Conservation (phyloP, 2,329 filamentous ascomycete species). For the Xylaria polymorpha region DNA sequence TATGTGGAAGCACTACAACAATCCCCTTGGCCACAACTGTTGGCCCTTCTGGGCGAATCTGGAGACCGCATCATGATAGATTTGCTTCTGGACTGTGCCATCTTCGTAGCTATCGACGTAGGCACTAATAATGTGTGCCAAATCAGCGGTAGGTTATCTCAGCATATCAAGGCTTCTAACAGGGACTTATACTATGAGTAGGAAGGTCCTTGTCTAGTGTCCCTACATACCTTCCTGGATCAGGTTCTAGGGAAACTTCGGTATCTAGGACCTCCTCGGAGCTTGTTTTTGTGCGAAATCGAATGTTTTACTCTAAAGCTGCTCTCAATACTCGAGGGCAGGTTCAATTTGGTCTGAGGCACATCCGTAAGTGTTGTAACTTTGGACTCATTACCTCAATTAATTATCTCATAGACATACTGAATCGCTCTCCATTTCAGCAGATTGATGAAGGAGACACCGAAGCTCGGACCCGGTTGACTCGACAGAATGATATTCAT, state of each 20-base stretch:
- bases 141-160: slow-evolving; percentile 73
- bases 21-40: slow-evolving; percentile 78
- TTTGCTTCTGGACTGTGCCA: slow-evolving; percentile 78
- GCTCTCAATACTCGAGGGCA: slow-evolving; percentile 74
- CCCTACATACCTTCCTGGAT: slow-evolving; percentile 43
- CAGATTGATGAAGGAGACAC: slow-evolving; percentile 28
- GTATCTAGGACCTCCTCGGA: slow-evolving; percentile 59
- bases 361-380: slow-evolving; percentile 75
- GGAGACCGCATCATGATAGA: slow-evolving; percentile 83
- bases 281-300: slow-evolving; percentile 81
- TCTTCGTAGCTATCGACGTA: slow-evolving; percentile 74
- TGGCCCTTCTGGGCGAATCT: slow-evolving; percentile 77
- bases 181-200: slow-evolving; percentile 45
- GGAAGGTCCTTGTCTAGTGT: slow-evolving; percentile 64
- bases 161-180: background rate
- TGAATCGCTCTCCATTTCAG: slow-evolving; percentile 74
- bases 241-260: slow-evolving; percentile 11
- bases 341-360: slow-evolving; percentile 79
- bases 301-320: slow-evolving; percentile 87
- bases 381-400: slow-evolving; percentile 6
- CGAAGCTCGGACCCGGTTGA: slow-evolving; percentile 20
- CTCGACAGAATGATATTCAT: slow-evolving; percentile 58
- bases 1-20: slow-evolving; percentile 76
- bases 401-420: slow-evolving; percentile 69
- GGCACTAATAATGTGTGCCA: slow-evolving; percentile 78